Base-by-base conservation (phyloP, 2,329 filamentous ascomycete species). In the Penicillium decumbens region DNA sequence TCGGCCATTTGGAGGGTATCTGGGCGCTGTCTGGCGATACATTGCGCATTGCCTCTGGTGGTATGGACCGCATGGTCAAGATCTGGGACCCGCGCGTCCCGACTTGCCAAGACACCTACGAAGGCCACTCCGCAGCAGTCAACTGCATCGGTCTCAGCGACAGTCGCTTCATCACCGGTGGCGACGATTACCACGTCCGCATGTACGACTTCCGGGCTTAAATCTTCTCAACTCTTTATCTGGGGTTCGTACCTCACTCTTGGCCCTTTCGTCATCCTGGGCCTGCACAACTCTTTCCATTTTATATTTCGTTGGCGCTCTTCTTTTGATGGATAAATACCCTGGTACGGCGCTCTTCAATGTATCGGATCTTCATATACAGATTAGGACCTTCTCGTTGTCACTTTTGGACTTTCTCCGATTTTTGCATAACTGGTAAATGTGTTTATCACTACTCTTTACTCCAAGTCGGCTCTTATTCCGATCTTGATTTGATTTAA, bases 41-140 rank as follows among this genome's bases (percentile, higher is more conserved):
- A 1, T 75, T 97, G 18, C 83, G 93, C 9, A 83, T 95, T 13
- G 89, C 97, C 12, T 89, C 87, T 15, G 92, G 91, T 0, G 88
- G 89, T 9, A 90, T 97, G 68, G 93, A 98, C 71, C 85, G 89
- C 37, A 95, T 92, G 83, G 88, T 95, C 62, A 97, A 97, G 75
- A 83, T 88, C 28, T 98, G 93, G 93, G 92, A 97, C 71, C 88
- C 92, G 13, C 78, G 90, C 49, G 91, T 88, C 1, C 93, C 93
- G 25, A 89, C 88, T 64, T 95, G 91, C 70, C 91, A 97, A 68
- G 80, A 90, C 42, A 97, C 91, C 3, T 92, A 95, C 65, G 90
- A 89, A 2, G 91, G 91, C 0, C 93, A 97, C 69, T 81, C 85
- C 1, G 92, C 89, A 0, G 91, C 93, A 0, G 90, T 97, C 3